Percentiles rank a stretch among this genome's conserved stretches.
Conservation (phyloP, 2,329 filamentous ascomycete genomes). For the Calonectria pauciramosa region DNA sequence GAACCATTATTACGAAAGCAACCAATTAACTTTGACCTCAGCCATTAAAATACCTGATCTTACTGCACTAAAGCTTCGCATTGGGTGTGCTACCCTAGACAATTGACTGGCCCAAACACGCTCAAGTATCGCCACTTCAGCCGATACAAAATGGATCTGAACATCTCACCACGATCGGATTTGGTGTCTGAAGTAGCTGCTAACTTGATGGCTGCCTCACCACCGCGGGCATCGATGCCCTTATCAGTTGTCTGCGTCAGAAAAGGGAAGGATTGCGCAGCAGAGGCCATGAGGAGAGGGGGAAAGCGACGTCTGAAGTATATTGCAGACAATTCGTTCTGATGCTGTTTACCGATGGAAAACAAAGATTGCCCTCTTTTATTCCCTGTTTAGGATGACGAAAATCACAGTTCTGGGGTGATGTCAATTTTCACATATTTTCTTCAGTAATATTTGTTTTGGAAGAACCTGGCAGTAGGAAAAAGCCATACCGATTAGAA, state of each 20-base stretch:
- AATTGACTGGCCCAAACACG: neutral
- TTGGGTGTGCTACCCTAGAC: slow-evolving; percentile 7
- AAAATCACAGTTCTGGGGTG: neutral
- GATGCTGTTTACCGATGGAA: neutral
- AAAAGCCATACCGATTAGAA: neutral
- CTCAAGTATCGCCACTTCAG: neutral
- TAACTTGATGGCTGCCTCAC: neutral
- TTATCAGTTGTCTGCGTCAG: neutral
- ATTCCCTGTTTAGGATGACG: no score
- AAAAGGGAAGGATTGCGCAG: neutral
- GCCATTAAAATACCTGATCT: neutral
- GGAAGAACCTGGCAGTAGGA: neutral
- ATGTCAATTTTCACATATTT: neutral
- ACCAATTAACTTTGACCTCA: neutral
- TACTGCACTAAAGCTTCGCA: neutral
- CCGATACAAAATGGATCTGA: neutral
- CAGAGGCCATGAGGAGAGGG: neutral
- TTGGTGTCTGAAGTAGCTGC: neutral
- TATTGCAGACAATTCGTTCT: neutral
- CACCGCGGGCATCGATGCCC: neutral
- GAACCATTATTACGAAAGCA: neutral
- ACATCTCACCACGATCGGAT: neutral
- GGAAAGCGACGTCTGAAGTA: slow-evolving; percentile 2
- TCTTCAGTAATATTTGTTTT: neutral
- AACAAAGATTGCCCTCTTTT: neutral